Conservation (phyloP, 2,329 filamentous ascomycete species). For the Trematosphaeria pertusa region DNA sequence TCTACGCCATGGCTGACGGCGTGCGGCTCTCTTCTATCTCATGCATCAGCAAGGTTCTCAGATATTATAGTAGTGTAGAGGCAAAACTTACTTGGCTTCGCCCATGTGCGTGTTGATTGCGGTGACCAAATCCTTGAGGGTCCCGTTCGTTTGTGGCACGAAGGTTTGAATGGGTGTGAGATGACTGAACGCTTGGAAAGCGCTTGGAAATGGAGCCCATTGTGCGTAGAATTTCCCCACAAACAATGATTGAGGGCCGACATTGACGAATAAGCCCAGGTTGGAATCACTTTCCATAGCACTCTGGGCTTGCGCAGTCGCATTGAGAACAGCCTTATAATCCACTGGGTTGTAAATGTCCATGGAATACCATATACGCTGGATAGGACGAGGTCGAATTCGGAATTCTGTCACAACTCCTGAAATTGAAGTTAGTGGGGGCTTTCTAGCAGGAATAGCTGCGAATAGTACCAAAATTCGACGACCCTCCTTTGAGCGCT, state of each 20-base stretch:
- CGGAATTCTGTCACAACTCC: conserved; percentile 30
- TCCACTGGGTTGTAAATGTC: background rate
- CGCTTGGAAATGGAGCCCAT: conserved; percentile 1
- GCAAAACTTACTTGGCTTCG: background rate
- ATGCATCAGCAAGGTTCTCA: background rate
- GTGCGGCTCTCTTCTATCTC: background rate
- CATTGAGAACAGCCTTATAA: background rate
- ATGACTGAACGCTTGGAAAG: background rate
- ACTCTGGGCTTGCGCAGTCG: background rate
- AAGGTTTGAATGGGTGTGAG: background rate
- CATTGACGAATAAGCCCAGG: conserved; percentile 1
- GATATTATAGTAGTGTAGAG: background rate
- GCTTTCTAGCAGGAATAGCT: background rate
- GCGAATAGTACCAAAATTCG: conserved; percentile 43
- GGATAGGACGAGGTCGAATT: background rate
- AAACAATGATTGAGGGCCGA: background rate
- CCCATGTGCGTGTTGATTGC: background rate
- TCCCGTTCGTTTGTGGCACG: conserved; percentile 5
- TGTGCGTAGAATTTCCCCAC: conserved; percentile 3
- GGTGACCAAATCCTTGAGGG: background rate
- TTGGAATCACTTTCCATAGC: conserved; percentile 5
- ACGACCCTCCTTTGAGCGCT: conserved; percentile 50
- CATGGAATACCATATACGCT: conserved; percentile 1
- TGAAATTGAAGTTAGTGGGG: background rate
- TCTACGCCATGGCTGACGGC: background rate